Percentiles rank a stretch among this genome's conserved stretches.
Evolutionary conservation across 1,139 yeast genomes (phyloP).

Genomic region (Kodamaea plutei): DNA sequence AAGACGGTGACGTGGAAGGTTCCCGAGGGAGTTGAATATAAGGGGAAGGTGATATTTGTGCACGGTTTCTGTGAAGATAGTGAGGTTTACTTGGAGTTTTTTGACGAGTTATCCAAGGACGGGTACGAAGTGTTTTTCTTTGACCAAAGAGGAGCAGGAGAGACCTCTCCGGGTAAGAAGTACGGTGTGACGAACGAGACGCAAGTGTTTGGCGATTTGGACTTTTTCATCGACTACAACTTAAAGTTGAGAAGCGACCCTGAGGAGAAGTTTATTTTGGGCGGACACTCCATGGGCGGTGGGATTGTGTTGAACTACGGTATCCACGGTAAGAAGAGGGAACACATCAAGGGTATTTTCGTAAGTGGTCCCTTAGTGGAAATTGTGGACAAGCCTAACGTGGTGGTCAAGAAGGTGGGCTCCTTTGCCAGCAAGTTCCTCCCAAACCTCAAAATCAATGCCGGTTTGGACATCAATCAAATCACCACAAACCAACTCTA

Average conservation of each 20-base stretch:
- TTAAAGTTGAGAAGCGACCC: conserved; percentile 22
- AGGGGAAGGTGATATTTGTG: conserved; percentile 59
- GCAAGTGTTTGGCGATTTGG: conserved; percentile 64
- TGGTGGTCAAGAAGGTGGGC: conserved; percentile 40
- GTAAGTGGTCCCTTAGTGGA: conserved; percentile 66
- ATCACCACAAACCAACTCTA: conserved; percentile 54
- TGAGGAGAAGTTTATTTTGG: conserved; percentile 49
- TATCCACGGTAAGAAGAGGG: conserved; percentile 56
- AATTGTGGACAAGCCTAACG: conserved; percentile 50
- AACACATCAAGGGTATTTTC: conserved; percentile 51
- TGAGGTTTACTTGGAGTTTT: conserved; percentile 49
- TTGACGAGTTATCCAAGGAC: conserved; percentile 50
- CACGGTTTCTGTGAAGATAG: conserved; percentile 82
- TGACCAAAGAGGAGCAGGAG: conserved; percentile 90
- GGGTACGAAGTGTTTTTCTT: conserved; percentile 78
- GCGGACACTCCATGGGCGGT: conserved; percentile 98
- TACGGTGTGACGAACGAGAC: conserved; percentile 67
- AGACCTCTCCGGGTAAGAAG: conserved; percentile 56
- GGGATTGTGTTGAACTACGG: conserved; percentile 75
- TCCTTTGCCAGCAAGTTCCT: conserved; percentile 44
- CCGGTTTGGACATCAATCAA: conserved; percentile 51
- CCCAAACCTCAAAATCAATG: conserved; percentile 56
- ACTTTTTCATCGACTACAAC: conserved; percentile 49
- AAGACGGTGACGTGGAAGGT: conserved; percentile 40
- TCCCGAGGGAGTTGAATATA: conserved; percentile 31